Evolutionary conservation across 2,329 filamentous ascomycete genomes (phyloP), one percentile per base, ranked within the genome.

Genomic region (Ceratocystis huliohia): DNA sequence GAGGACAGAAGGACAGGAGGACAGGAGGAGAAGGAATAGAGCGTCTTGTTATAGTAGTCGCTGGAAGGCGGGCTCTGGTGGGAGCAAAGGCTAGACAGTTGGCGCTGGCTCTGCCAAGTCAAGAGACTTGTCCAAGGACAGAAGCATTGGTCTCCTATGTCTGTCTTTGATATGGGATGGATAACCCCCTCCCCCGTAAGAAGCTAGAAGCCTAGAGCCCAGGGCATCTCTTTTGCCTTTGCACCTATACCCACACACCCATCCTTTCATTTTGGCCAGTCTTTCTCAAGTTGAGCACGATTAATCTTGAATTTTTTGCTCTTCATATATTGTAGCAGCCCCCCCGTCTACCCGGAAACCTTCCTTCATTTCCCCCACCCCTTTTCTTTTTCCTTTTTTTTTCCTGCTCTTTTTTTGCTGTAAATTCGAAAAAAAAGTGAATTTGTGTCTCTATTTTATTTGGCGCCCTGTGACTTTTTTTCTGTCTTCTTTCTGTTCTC

Each of bases 261-360:
- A 46, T 45, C 37, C 37, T 59, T 57, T 57, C 17, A 33, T 57
- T 61, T 65, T 48, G 46, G 22, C 61, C 22, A 13, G 25, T 15
- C 44, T 20, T 20, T 25, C 15, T 62, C 41, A 41, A 13, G 37
- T 41, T 41, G 37, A 41, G 48, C 48, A 50, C 48, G 48, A 53
- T 53, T 48, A 33, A 46, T 63, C n/a, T 5, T 37, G 15, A 0
- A 28, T 37, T 17, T 45, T 61, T 50, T 17, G 17, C 25, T 56
- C 63, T 59, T 59, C 64, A 57, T 46, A 65, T 61, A 61, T 61
- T 33, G 53, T 61, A 22, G 53, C 53, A 41, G 53, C 48, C 25
- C 53, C 53, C 53, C 57, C 53, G 64, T 65, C 57, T 22, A 33
- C 61, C 44, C 37, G 30, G 28, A 57, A 48, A 53, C 44, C 46